phyloP scores from a whole-genome alignment of 2,329 filamentous ascomycete genomes.

The Talaromyces verruculosus region DNA sequence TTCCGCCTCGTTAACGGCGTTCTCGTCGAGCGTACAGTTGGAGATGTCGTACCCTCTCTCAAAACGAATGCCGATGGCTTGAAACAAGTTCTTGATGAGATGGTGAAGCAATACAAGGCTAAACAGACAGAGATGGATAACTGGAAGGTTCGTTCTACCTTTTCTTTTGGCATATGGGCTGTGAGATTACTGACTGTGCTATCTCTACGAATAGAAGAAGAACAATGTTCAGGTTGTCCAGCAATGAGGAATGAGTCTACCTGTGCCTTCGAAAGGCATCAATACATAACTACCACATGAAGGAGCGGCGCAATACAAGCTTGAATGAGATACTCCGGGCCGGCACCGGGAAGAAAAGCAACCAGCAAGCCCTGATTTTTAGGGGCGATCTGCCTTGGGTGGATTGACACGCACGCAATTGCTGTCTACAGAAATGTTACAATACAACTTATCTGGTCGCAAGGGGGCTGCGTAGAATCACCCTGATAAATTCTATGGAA shows the following conservation, averaged over 20 bases:
- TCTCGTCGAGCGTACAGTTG: slow-evolving; percentile 86
- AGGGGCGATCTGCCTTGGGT: background rate
- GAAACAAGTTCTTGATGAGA: slow-evolving; percentile 88
- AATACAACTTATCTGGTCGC: background rate
- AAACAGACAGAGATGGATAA: slow-evolving; percentile 95
- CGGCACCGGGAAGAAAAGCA: background rate
- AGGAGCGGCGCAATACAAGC: background rate
- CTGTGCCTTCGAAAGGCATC: background rate
- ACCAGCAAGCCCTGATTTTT: background rate
- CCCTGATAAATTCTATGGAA: background rate
- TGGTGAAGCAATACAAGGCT: slow-evolving; percentile 92
- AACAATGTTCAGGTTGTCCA: slow-evolving; percentile 52
- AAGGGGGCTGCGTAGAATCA: background rate
- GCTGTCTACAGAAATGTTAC: background rate
- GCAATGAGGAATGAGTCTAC: slow-evolving; percentile 31
- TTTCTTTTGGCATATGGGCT: background rate
- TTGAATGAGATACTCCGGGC: background rate
- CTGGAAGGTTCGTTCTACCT: slow-evolving; percentile 76
- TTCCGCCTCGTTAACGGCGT: slow-evolving; percentile 99
- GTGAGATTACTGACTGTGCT: background rate
- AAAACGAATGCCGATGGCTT: slow-evolving; percentile 92
- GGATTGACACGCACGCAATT: background rate
- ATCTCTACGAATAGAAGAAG: slow-evolving; percentile 41
- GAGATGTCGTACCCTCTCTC: slow-evolving; percentile 86
- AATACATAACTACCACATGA: background rate